Conservation (phyloP, 2,329 filamentous ascomycete genomes). For the Neospermospora avenae region DNA sequence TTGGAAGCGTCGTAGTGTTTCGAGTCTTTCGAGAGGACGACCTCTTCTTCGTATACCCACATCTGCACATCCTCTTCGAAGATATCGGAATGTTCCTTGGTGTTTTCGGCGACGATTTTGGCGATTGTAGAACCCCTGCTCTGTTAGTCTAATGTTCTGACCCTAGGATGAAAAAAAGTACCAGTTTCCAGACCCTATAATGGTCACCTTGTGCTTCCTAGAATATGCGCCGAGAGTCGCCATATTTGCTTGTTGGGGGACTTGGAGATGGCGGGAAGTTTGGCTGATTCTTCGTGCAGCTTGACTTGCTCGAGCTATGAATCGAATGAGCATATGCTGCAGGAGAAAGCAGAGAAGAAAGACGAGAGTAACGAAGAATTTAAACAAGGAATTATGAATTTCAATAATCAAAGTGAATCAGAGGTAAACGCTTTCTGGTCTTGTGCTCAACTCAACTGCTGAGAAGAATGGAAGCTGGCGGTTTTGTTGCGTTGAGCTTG, state of each 20-base stretch:
- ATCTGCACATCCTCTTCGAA: slow-evolving; percentile 93
- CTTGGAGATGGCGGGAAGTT: slow-evolving; percentile 20
- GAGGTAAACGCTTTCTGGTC: slow-evolving; percentile 3
- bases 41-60: slow-evolving; percentile 98
- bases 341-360: background rate
- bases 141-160: slow-evolving; percentile 19
- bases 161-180: slow-evolving; percentile 38
- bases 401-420: slow-evolving; percentile 13
- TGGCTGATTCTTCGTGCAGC: slow-evolving; percentile 23
- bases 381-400: background rate
- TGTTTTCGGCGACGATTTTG: slow-evolving; percentile 95
- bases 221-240: slow-evolving; percentile 45
- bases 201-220: slow-evolving; percentile 87
- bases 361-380: background rate
- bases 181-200: slow-evolving; percentile 97
- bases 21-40: slow-evolving; percentile 68
- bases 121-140: slow-evolving; percentile 90
- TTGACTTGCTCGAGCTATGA: slow-evolving; percentile 20
- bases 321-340: slow-evolving; percentile 22
- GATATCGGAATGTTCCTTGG: slow-evolving; percentile 68
- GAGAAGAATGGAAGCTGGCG: background rate
- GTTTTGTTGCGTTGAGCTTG: slow-evolving; percentile 15
- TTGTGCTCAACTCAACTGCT: slow-evolving; percentile 19
- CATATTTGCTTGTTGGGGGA: slow-evolving; percentile 31
- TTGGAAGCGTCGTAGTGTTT: slow-evolving; percentile 65